Conservation (phyloP, 2,329 filamentous ascomycete species). For the Neospermospora avenae region DNA sequence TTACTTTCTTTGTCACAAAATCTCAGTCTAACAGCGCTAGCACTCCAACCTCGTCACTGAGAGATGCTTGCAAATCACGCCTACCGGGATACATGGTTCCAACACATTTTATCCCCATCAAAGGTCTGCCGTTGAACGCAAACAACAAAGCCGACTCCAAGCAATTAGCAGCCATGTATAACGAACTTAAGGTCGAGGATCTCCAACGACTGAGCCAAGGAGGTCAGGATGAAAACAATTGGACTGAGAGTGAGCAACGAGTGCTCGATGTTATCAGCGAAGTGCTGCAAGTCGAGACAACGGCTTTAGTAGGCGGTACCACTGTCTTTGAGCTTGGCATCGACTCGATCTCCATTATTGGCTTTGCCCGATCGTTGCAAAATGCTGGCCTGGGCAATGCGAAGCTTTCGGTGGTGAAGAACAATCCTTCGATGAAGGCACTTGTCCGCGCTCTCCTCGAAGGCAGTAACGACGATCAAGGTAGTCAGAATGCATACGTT, state of each 20-base stretch:
- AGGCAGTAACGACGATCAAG: neutral
- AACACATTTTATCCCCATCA: conserved; percentile 72
- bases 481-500: conserved; percentile 25
- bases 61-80: conserved; percentile 61
- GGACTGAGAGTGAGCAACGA: conserved; percentile 40
- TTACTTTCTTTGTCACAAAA: conserved; percentile 65
- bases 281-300: conserved; percentile 35
- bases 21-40: conserved; percentile 31
- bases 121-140: conserved; percentile 71
- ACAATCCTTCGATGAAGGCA: conserved; percentile 50
- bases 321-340: conserved; percentile 84
- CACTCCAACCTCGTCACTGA: conserved; percentile 45
- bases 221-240: conserved; percentile 31
- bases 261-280: conserved; percentile 54
- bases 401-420: conserved; percentile 65
- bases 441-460: conserved; percentile 38
- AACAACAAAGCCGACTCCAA: conserved; percentile 89
- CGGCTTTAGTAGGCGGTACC: conserved; percentile 46
- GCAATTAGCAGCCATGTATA: conserved; percentile 63
- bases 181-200: conserved; percentile 52
- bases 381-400: conserved; percentile 57
- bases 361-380: conserved; percentile 63
- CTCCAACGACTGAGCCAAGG: conserved; percentile 54
- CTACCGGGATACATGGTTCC: conserved; percentile 90
- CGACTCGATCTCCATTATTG: conserved; percentile 81